Conservation (phyloP, 176 grass and related monocot genomes). For the Hsuehochloa calcarea region DNA sequence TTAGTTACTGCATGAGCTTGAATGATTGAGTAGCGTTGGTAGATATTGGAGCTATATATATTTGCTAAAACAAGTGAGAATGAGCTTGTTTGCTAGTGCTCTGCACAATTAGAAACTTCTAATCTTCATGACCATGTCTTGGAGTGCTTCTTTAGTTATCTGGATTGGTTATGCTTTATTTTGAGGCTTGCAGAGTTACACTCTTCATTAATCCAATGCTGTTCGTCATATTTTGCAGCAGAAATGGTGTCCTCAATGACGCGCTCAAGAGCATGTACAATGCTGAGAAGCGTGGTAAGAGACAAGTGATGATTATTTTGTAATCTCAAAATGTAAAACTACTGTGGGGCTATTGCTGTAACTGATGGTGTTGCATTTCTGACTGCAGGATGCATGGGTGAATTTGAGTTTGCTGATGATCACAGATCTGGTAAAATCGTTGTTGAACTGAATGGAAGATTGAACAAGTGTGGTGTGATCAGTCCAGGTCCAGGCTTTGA, state of each 20-base stretch:
- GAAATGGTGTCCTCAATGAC: constrained; percentile 40
- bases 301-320: constrained; percentile 8
- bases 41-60: neutral
- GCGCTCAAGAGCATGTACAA: constrained; percentile 38
- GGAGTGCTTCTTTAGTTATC: neutral
- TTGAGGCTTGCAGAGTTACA: neutral
- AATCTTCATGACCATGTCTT: neutral
- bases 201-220: neutral
- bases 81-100: neutral
- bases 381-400: constrained; percentile 29
- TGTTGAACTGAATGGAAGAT: constrained; percentile 36
- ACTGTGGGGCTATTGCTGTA: neutral
- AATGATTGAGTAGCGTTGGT: neutral
- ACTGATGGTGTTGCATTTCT: neutral
- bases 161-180: neutral
- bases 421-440: constrained; percentile 21
- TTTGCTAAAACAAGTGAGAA: neutral
- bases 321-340: neutral
- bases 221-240: neutral
- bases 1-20: neutral
- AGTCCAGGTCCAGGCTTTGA: constrained; percentile 29
- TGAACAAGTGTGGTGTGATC: constrained; percentile 30
- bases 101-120: neutral
- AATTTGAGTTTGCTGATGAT: constrained; percentile 41
- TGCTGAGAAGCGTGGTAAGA: constrained; percentile 28